phyloP scores from a whole-genome alignment of 495 filamentous ascomycete species.

The Penicillium goetzii region DNA sequence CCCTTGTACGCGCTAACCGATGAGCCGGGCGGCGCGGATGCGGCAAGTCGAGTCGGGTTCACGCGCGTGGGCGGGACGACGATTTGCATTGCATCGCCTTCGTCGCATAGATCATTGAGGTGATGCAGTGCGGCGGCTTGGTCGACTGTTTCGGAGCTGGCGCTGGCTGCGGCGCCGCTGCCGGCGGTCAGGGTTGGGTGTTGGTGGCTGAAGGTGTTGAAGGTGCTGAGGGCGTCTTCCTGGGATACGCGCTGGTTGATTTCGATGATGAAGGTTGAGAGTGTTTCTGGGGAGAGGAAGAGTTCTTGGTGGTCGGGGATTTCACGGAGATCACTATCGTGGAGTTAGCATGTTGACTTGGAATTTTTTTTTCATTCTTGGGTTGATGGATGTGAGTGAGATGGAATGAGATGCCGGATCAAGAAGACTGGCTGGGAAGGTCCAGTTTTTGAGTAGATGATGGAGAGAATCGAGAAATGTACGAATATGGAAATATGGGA shows the following conservation, averaged over 20 bases:
- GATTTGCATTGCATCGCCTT: conserved; percentile 59
- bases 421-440: neutral
- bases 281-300: conserved; percentile 77
- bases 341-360: conserved; percentile 21
- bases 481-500: neutral
- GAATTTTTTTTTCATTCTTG: conserved; percentile 2
- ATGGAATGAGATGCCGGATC: neutral
- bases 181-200: conserved; percentile 22
- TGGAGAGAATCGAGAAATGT: neutral
- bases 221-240: conserved; percentile 40
- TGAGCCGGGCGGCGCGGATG: conserved; percentile 18
- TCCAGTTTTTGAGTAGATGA: neutral
- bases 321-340: conserved; percentile 73
- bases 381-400: neutral
- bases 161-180: conserved; percentile 33
- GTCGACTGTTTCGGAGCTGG: conserved; percentile 53
- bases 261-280: conserved; percentile 84
- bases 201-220: conserved; percentile 29
- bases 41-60: conserved; percentile 37
- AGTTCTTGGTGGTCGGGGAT: conserved; percentile 96
- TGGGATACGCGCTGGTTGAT: conserved; percentile 72
- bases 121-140: conserved; percentile 71
- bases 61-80: conserved; percentile 46
- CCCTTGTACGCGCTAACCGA: conserved; percentile 37
- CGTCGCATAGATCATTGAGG: conserved; percentile 74